Conservation (phyloP, 306 rosid species). For the Styphnolobium japonicum region DNA sequence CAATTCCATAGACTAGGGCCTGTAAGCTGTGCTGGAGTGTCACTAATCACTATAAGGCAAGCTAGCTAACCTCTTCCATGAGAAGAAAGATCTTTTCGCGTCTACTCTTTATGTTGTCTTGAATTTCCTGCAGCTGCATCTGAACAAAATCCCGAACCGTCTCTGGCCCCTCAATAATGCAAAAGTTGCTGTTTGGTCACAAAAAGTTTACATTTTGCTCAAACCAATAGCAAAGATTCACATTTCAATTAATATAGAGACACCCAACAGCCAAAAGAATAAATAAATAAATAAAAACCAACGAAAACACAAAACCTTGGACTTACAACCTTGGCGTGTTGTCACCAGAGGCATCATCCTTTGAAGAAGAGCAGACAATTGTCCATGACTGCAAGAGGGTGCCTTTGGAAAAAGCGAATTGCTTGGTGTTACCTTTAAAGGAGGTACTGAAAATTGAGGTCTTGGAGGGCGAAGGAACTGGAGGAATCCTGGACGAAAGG, state of each 20-base stretch:
- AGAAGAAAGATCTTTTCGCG: conserved; percentile 89
- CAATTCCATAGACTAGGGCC: not conserved
- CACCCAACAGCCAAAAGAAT: not conserved
- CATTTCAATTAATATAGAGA: not conserved
- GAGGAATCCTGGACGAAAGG: conserved; percentile 31
- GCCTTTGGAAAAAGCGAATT: conserved; percentile 24
- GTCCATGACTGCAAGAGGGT: conserved; percentile 28
- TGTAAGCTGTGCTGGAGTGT: not conserved
- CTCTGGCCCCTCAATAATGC: conserved; percentile 98
- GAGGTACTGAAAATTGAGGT: conserved; percentile 11
- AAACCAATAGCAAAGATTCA: conserved; percentile 11
- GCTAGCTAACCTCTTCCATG: conserved; percentile 93
- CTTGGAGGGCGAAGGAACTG: conserved; percentile 16
- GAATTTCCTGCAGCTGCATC: conserved; percentile 89
- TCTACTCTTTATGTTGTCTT: conserved; percentile 82
- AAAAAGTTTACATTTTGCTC: not conserved
- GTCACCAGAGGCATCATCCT: conserved; percentile 47
- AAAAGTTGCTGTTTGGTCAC: conserved; percentile 68
- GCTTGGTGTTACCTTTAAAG: conserved; percentile 21
- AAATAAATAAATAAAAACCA: not conserved
- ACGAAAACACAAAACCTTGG: not conserved
- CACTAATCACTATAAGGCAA: not conserved
- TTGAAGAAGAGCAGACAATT: conserved; percentile 50
- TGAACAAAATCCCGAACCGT: conserved; percentile 90
- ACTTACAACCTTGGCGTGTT: conserved; percentile 51